Conservation (phyloP, 2,329 filamentous ascomycete genomes). For the Arthrobotrys megalospora region DNA sequence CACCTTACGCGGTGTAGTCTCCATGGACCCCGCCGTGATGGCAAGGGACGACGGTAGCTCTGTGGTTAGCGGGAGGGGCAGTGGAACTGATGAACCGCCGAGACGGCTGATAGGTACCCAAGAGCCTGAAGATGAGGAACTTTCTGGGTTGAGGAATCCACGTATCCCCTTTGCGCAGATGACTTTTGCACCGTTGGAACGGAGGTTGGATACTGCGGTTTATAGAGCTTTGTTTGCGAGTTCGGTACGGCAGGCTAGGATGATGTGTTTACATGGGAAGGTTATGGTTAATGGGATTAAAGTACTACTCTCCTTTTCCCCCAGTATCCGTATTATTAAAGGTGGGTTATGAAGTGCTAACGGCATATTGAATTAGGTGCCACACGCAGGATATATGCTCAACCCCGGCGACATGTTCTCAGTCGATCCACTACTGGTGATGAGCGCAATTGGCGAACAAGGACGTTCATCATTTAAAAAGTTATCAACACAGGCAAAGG, state of each 20-base stretch:
- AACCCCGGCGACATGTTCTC: slow-evolving; percentile 99
- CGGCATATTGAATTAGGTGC: slow-evolving; percentile 77
- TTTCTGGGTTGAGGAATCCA: slow-evolving; percentile 65
- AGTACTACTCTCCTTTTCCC: slow-evolving; percentile 71
- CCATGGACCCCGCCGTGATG: slow-evolving; percentile 86
- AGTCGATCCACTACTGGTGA: slow-evolving; percentile 88
- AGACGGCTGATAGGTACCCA: slow-evolving; percentile 18
- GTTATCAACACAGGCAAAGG: slow-evolving; percentile 43
- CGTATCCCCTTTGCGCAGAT: slow-evolving; percentile 95
- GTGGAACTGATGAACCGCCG: slow-evolving; percentile 72
- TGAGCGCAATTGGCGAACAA: slow-evolving; percentile 85
- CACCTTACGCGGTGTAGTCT: slow-evolving; percentile 83
- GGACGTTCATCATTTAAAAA: slow-evolving; percentile 70
- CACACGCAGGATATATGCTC: slow-evolving; percentile 89
- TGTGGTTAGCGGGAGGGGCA: slow-evolving; percentile 85
- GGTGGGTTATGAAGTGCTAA: not conserved
- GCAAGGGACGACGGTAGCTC: slow-evolving; percentile 85
- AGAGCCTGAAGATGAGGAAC: not conserved
- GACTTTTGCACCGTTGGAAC: slow-evolving; percentile 91
- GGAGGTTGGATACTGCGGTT: slow-evolving; percentile 92
- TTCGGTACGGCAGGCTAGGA: slow-evolving; percentile 90
- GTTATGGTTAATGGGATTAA: slow-evolving; percentile 98
- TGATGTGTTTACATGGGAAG: slow-evolving; percentile 92
- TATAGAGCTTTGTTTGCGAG: slow-evolving; percentile 95
- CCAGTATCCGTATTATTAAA: not conserved